Conservation (phyloP, 2,329 filamentous ascomycete species). For the Parascedosporium putredinis region DNA sequence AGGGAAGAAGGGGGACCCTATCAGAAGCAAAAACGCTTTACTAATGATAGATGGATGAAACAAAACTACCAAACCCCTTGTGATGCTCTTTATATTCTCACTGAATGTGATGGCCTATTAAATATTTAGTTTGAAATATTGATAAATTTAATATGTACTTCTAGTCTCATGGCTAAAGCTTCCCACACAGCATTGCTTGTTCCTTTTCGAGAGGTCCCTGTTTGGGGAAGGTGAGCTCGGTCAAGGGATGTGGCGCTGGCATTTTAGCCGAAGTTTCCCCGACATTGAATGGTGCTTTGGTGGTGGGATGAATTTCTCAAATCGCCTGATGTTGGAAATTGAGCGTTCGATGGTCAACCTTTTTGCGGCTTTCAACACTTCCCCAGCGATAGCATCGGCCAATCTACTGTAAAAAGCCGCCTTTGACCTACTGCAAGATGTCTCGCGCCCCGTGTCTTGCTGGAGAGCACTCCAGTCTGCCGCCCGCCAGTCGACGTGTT, state of each 20-base stretch:
- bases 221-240: slow-evolving; percentile 9
- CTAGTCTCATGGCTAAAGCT: too few relatives aligned
- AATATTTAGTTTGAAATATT: too few relatives aligned
- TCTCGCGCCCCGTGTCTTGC: neutral
- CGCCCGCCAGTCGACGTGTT: neutral
- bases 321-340: slow-evolving; percentile 7
- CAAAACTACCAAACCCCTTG: too few relatives aligned
- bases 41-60: too few relatives aligned
- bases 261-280: slow-evolving; percentile 1
- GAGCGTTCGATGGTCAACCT: too few relatives aligned
- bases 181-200: too few relatives aligned
- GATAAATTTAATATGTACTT: too few relatives aligned
- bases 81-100: too few relatives aligned
- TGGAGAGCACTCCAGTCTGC: slow-evolving; percentile 4
- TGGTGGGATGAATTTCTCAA: slow-evolving; percentile 1
- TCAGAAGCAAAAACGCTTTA: too few relatives aligned
- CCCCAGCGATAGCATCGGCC: neutral
- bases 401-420: neutral
- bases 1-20: too few relatives aligned
- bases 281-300: neutral
- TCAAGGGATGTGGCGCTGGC: slow-evolving; percentile 3
- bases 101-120: too few relatives aligned
- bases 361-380: neutral
- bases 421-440: slow-evolving; percentile 2
- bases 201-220: neutral